Conservation (phyloP, 306 rosid species). For the Ormosia semicastrata region DNA sequence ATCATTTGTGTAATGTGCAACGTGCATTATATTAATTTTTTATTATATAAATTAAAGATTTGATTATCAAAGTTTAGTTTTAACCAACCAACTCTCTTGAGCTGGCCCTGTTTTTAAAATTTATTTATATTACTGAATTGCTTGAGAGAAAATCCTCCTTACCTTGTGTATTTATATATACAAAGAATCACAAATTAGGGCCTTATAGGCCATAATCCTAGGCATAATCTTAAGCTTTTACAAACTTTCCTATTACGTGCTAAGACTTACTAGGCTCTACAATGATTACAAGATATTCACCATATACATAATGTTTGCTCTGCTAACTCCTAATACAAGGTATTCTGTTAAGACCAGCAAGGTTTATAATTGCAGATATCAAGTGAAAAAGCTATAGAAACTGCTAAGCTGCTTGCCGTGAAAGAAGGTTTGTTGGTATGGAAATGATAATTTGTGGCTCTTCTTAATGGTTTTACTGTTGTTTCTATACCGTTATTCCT, state of each 20-base stretch:
- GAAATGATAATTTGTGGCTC: background rate
- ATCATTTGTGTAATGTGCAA: too few relatives aligned
- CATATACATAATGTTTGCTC: background rate
- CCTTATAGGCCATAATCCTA: background rate
- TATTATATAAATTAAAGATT: too few relatives aligned
- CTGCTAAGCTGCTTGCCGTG: slow-evolving; percentile 56
- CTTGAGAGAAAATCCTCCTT: background rate
- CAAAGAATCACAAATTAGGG: background rate
- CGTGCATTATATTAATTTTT: too few relatives aligned
- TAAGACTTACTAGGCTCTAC: background rate
- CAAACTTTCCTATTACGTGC: background rate
- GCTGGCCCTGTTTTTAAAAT: too few relatives aligned
- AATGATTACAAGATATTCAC: background rate
- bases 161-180: background rate
- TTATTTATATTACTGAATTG: background rate
- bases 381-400: slow-evolving; percentile 71
- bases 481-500: background rate
- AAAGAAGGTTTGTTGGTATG: slow-evolving; percentile 85
- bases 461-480: background rate
- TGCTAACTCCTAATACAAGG: background rate
- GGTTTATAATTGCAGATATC: slow-evolving; percentile 43
- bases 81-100: too few relatives aligned
- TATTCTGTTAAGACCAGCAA: background rate
- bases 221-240: background rate
- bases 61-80: too few relatives aligned